These are phyloP conservation scores for Botrytis pseudocinerea DNA, from an alignment of 2,329 filamentous ascomycete species.

Conservation along the genomic window DNA sequence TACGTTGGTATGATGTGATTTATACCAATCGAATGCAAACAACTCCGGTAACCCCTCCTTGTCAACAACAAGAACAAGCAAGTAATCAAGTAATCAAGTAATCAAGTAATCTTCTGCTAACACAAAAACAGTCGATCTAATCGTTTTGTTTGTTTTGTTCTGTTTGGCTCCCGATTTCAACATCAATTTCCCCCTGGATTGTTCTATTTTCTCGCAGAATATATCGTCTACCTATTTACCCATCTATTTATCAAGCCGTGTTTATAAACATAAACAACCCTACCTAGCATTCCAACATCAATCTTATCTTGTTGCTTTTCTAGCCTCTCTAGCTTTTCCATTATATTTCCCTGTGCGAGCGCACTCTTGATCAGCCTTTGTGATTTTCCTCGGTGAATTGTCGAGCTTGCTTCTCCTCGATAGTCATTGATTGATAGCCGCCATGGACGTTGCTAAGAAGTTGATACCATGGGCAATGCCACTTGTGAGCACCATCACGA, in stretches of 20 bases:
- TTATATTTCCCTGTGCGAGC: background rate
- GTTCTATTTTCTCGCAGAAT: background rate
- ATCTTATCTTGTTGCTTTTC: background rate
- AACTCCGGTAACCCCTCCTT: background rate
- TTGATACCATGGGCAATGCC: conserved; percentile 30
- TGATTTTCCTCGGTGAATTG: background rate
- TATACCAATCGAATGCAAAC: too few relatives aligned
- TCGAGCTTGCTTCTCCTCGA: conserved; percentile 15
- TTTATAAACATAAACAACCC: background rate
- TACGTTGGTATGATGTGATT: background rate
- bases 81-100: background rate
- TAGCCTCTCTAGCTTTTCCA: background rate
- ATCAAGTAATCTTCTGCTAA: background rate
- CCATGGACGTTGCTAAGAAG: conserved; percentile 28
- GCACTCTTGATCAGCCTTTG: background rate
- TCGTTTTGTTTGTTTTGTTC: background rate
- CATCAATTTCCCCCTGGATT: too few relatives aligned
- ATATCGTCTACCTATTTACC: too few relatives aligned
- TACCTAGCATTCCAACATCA: background rate
- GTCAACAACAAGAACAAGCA: background rate
- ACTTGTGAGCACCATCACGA: conserved; percentile 29
- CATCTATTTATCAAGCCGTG: too few relatives aligned
- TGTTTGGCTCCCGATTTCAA: background rate
- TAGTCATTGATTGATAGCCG: background rate
- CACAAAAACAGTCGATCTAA: background rate